Percentiles rank a stretch among this genome's conserved stretches.
Evolutionary conservation across 805 yeast genomes (phyloP).

Genomic region (Candida sanyiensis): DNA sequence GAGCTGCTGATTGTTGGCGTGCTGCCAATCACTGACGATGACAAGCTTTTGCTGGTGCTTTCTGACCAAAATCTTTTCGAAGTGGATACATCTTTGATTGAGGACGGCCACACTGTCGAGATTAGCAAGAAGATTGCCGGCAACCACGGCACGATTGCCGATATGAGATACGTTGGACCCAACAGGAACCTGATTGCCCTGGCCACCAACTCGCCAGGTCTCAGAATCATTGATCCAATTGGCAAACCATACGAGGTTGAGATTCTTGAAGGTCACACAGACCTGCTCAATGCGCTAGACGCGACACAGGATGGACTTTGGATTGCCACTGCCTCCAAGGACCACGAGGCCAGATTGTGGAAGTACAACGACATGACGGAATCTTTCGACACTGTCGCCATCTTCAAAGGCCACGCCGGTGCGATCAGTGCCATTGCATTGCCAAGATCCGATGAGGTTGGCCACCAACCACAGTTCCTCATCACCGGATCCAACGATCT

Average conservation of each 20-base stretch:
- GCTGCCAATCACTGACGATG: constrained; percentile 31
- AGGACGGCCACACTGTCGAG: constrained; percentile 33
- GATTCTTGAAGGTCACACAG: constrained; percentile 76
- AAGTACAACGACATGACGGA: constrained; percentile 41
- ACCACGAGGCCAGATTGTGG: constrained; percentile 83
- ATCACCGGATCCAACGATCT: constrained; percentile 91
- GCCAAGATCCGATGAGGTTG: constrained; percentile 34
- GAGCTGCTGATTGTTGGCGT: constrained; percentile 68
- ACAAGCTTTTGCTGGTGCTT: constrained; percentile 45
- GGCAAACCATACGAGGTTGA: constrained; percentile 53
- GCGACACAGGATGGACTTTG: constrained; percentile 75
- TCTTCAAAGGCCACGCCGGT: constrained; percentile 81
- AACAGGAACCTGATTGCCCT: constrained; percentile 53
- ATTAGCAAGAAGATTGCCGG: constrained; percentile 66
- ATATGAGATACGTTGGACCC: constrained; percentile 73
- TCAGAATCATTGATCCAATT: constrained; percentile 66
- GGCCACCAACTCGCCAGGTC: constrained; percentile 90
- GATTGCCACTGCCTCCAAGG: constrained; percentile 92
- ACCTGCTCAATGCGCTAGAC: constrained; percentile 76
- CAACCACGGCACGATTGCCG: constrained; percentile 94
- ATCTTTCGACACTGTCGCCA: constrained; percentile 44
- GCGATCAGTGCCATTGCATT: constrained; percentile 79
- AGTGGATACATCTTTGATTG: constrained; percentile 32
- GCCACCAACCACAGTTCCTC: constrained; percentile 52
- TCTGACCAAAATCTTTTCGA: constrained; percentile 81